Evolutionary conservation across 2,329 filamentous ascomycete species (phyloP), one percentile per base, ranked within the genome.

Genomic region (Calonectria pseudoreteaudii): DNA sequence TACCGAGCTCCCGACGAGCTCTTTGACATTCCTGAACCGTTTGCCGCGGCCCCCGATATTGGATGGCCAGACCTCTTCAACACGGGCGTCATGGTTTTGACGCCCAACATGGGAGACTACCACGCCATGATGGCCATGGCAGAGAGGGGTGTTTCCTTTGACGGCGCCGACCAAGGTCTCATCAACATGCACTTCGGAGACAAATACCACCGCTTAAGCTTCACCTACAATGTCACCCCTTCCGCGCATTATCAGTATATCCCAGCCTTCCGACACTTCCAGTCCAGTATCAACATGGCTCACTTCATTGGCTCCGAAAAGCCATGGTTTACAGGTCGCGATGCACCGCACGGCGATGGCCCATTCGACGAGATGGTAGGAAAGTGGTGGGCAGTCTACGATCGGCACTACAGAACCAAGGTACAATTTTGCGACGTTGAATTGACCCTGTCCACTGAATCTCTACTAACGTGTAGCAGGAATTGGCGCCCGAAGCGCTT

Each of bases 11-110:
- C 96, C 4, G 96, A 99, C 81, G 97, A 99, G 89, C 92, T 99
- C 70, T 97, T 99, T 82, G 90, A 93, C 71, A 83, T 92, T 30
- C 81, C 86, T 6, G 86, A 91, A 62, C 82, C 88, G 68, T 93
- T 93, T 82, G 90, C 91, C 50, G 92, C 97, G 2, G 95, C 94
- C 14, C 96, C 97, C 38, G 97, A 99, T 84, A 95, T 98, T 80
- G 97, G 97, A 79, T 99, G 97, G 97, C 97, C 97, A 41, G 97
- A 99, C 86, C 91, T 96, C 74, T 98, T 98, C 91, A 99, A 99
- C 86, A 95, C 94, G n/a, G 97, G 97, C 81, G 92, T 99, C 79
- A 97, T 99, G 95, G 95, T 95, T 44, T 86, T 99, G 73, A 93
- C 90, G 20, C 97, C 97, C 41, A 94, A 96, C 85, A 88, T 96